Percentiles rank a stretch among this genome's conserved stretches.
These are phyloP conservation scores for Wickerhamomyces pijperi DNA, from an alignment of 805 yeast species.

Conservation along the genomic window DNA sequence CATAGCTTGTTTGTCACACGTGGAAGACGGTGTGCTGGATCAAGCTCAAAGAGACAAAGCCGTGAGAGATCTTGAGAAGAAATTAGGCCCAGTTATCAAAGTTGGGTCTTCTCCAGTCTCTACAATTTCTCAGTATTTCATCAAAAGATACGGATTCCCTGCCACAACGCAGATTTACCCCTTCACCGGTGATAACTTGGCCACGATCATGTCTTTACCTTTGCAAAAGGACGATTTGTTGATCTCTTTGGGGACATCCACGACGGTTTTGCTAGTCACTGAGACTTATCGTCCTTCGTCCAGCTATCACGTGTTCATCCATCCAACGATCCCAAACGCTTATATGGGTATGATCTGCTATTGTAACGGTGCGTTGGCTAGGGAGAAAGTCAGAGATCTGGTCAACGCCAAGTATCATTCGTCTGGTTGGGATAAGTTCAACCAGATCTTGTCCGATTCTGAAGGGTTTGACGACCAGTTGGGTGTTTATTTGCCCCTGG, in stretches of 20 bases:
- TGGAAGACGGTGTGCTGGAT: slow-evolving; percentile 15
- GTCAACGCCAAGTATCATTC: slow-evolving; percentile 34
- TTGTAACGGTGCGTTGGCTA: slow-evolving; percentile 81
- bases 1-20: slow-evolving; percentile 22
- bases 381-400: slow-evolving; percentile 63
- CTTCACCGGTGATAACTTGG: slow-evolving; percentile 86
- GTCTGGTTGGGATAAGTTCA: slow-evolving; percentile 48
- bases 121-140: slow-evolving; percentile 47
- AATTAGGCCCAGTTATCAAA: slow-evolving; percentile 43
- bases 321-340: slow-evolving; percentile 65
- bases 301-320: slow-evolving; percentile 76
- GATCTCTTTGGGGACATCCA: slow-evolving; percentile 83
- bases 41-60: slow-evolving; percentile 1
- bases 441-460: slow-evolving; percentile 33
- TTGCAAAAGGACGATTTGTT: slow-evolving; percentile 65
- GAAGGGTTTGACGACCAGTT: slow-evolving; percentile 30
- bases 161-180: slow-evolving; percentile 51
- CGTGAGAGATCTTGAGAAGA: slow-evolving; percentile 28
- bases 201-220: slow-evolving; percentile 78
- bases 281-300: slow-evolving; percentile 68
- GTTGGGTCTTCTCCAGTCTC: slow-evolving; percentile 41
- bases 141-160: slow-evolving; percentile 50
- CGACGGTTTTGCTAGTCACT: slow-evolving; percentile 76
- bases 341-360: slow-evolving; percentile 96
- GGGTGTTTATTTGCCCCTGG: slow-evolving; percentile 78